Evolutionary conservation across 164 flowering plant genomes (phyloP).

Genomic region (Macadamia tetraphylla): DNA sequence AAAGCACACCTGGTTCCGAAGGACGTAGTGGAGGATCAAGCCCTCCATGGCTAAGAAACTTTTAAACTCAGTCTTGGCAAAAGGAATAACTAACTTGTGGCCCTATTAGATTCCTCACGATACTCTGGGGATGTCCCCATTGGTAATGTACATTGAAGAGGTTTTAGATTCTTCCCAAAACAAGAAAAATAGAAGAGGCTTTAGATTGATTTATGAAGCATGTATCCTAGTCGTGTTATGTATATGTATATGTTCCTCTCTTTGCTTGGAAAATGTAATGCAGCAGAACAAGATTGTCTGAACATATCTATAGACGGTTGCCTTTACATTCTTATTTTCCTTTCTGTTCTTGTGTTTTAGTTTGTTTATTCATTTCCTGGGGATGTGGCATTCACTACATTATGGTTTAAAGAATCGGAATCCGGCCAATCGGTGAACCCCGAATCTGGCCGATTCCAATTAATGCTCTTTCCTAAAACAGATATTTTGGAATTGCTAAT

Average conservation of each 20-base stretch:
- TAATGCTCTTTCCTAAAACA: no score
- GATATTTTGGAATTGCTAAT: no score
- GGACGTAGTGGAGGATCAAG: no score
- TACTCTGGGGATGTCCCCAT: neutral
- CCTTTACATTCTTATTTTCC: neutral
- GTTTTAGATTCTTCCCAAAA: neutral
- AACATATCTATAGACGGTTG: neutral
- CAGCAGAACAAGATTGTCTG: neutral
- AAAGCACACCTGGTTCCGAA: neutral
- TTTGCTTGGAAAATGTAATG: neutral
- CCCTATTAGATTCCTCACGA: constrained; percentile 2
- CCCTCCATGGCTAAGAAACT: neutral
- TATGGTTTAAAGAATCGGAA: no score
- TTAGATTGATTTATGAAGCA: neutral
- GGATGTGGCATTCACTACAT: neutral
- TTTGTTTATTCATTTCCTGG: neutral
- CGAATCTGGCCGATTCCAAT: no score
- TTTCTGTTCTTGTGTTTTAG: neutral
- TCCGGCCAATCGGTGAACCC: no score
- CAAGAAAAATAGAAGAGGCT: neutral
- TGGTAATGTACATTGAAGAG: neutral
- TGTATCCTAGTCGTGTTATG: neutral
- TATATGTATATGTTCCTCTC: neutral
- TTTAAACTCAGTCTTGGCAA: neutral
- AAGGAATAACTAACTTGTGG: constrained; percentile 8